Evolutionary conservation across 495 filamentous ascomycete species (phyloP).

Genomic region (Apiosordaria backusii): DNA sequence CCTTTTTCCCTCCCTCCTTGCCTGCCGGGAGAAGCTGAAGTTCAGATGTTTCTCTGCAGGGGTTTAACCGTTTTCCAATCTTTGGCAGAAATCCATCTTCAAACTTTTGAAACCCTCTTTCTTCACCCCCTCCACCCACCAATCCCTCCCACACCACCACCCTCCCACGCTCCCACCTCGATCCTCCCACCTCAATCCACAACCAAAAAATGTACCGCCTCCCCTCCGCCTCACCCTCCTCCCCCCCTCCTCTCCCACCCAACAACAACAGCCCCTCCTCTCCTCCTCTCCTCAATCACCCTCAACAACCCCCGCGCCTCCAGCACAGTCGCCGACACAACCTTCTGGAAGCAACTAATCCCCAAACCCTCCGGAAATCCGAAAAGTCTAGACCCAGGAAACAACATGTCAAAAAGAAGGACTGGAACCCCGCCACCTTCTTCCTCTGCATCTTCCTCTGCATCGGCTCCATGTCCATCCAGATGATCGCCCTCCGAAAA

Average conservation of each 20-base stretch:
- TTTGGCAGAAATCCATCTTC: neutral
- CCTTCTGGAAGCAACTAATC: constrained; percentile 69
- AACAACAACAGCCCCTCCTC: neutral
- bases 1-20: neutral
- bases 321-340: constrained; percentile 47
- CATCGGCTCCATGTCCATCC: constrained; percentile 91
- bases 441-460: constrained; percentile 88
- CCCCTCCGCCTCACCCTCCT: constrained; percentile 10
- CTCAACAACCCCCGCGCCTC: constrained; percentile 4
- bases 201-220: neutral
- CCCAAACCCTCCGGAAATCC: constrained; percentile 45
- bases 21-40: neutral
- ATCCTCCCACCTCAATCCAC: neutral
- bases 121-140: neutral
- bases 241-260: constrained; percentile 9
- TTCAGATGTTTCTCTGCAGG: neutral
- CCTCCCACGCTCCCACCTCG: no score
- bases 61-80: neutral
- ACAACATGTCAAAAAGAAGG: constrained; percentile 48
- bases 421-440: constrained; percentile 91
- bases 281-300: neutral
- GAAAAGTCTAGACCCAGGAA: constrained; percentile 18
- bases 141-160: neutral
- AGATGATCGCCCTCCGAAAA: constrained; percentile 77
- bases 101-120: neutral